Conservation (phyloP, 371 early-diverging fungal species). For the Mycotypha africana region DNA sequence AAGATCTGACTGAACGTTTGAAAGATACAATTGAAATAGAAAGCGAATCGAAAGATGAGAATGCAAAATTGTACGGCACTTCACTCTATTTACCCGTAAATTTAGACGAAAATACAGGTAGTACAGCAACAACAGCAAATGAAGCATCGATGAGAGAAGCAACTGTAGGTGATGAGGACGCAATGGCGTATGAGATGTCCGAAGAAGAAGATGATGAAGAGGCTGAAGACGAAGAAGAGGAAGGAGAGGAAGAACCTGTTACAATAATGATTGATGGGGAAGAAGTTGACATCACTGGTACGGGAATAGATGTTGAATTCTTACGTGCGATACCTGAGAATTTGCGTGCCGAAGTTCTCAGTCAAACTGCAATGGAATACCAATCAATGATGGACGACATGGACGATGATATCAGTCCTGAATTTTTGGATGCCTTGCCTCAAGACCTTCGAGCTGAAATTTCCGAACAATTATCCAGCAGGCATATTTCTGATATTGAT, state of each 20-base stretch:
- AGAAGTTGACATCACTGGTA: conserved; percentile 75
- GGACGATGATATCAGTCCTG: conserved; percentile 50
- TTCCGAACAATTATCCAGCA: conserved; percentile 41
- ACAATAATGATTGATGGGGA: conserved; percentile 34
- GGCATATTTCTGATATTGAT: conserved; percentile 29
- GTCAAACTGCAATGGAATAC: conserved; percentile 29
- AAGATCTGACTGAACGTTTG: background rate
- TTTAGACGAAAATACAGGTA: background rate
- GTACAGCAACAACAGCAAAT: too few relatives aligned
- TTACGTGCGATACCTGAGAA: conserved; percentile 89
- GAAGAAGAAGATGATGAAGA: conserved; percentile 1
- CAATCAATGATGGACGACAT: conserved; percentile 18
- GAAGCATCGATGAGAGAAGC: too few relatives aligned
- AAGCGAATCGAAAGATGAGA: background rate
- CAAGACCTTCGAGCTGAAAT: conserved; percentile 66
- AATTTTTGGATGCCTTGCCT: conserved; percentile 70
- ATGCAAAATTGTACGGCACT: background rate
- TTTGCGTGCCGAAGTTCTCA: conserved; percentile 79
- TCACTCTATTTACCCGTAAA: too few relatives aligned
- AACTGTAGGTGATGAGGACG: background rate
- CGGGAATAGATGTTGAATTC: conserved; percentile 86
- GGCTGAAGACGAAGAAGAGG: conserved; percentile 4
- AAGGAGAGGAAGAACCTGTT: conserved; percentile 10
- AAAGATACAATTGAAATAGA: background rate
- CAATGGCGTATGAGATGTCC: background rate